Evolutionary conservation across 2,329 filamentous ascomycete genomes (phyloP).

Genomic region (Stachybotrys elegans): DNA sequence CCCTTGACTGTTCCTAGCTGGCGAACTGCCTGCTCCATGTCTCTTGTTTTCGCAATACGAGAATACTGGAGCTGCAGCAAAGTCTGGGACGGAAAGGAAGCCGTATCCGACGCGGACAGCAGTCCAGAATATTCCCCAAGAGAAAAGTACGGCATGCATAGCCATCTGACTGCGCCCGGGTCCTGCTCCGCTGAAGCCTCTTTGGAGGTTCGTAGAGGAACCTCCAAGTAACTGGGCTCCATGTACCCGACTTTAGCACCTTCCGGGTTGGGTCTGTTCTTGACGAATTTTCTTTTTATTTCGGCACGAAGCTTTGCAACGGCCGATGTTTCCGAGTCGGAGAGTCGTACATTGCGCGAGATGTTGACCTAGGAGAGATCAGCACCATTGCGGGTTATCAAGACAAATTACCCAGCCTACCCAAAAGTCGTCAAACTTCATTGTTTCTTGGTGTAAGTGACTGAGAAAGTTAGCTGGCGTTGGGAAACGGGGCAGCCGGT

Average conservation of each 20-base stretch:
- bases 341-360: constrained; percentile 25
- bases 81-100: constrained; percentile 36
- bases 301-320: constrained; percentile 30
- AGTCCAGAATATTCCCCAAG: constrained; percentile 38
- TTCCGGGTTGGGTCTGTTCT: constrained; percentile 29
- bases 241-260: constrained; percentile 35
- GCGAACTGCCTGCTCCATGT: constrained; percentile 42
- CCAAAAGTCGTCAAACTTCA: constrained; percentile 38
- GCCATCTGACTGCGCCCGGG: constrained; percentile 27
- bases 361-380: constrained; percentile 25
- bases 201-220: constrained; percentile 22
- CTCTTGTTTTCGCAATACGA: constrained; percentile 29
- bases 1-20: constrained; percentile 26
- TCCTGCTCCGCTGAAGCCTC: constrained; percentile 8
- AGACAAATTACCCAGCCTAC: constrained; percentile 14
- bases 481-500: background rate
- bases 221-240: constrained; percentile 34
- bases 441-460: constrained; percentile 31
- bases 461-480: constrained; percentile 11
- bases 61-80: constrained; percentile 39
- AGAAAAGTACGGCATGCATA: constrained; percentile 43
- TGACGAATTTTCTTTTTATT: constrained; percentile 31
- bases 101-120: constrained; percentile 20
- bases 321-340: constrained; percentile 26
- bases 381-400: background rate